Percentiles rank a stretch among this genome's conserved stretches.
These are phyloP conservation scores for Hypoxylon subgilvum DNA, from an alignment of 495 filamentous ascomycete genomes.

Conservation along the genomic window DNA sequence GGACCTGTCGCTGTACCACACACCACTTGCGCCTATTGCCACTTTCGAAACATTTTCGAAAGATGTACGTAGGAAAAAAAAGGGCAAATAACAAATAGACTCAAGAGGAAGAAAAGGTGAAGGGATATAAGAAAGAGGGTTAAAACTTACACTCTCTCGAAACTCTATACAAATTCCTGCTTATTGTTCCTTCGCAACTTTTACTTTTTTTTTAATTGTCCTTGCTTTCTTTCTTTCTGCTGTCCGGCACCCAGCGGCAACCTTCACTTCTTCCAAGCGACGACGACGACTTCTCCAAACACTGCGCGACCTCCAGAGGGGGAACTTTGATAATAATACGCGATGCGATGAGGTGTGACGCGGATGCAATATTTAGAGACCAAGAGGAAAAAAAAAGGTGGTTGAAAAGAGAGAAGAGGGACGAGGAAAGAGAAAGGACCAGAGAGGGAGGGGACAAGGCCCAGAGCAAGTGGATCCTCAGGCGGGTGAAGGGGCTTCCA, in stretches of 20 bases:
- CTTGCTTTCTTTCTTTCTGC: slow-evolving; percentile 8
- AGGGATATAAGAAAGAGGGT: slow-evolving; percentile 14
- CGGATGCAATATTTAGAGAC: slow-evolving; percentile 26
- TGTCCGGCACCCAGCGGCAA: slow-evolving; percentile 32
- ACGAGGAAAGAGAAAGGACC: slow-evolving; percentile 38
- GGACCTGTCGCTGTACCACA: slow-evolving; percentile 35
- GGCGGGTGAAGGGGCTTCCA: slow-evolving; percentile 36
- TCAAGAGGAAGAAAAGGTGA: slow-evolving; percentile 2
- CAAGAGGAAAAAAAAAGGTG: slow-evolving; percentile 20
- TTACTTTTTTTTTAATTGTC: slow-evolving; percentile 1
- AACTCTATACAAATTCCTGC: slow-evolving; percentile 15
- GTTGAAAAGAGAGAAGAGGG: slow-evolving; percentile 28
- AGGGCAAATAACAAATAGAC: background rate
- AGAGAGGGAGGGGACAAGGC: slow-evolving; percentile 33
- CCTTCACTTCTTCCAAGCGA: slow-evolving; percentile 32
- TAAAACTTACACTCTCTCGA: slow-evolving; percentile 14
- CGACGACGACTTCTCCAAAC: slow-evolving; percentile 37
- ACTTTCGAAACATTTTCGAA: slow-evolving; percentile 18
- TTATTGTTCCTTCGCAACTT: slow-evolving; percentile 20
- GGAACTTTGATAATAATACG: slow-evolving; percentile 7
- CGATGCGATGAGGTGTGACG: slow-evolving; percentile 26
- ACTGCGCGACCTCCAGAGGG: slow-evolving; percentile 33
- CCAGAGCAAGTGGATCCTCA: slow-evolving; percentile 30
- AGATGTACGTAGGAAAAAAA: slow-evolving; percentile 7
- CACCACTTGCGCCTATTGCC: slow-evolving; percentile 31